Base-by-base conservation (phyloP, 2,329 filamentous ascomycete genomes). In the Clathrospora elynae region DNA sequence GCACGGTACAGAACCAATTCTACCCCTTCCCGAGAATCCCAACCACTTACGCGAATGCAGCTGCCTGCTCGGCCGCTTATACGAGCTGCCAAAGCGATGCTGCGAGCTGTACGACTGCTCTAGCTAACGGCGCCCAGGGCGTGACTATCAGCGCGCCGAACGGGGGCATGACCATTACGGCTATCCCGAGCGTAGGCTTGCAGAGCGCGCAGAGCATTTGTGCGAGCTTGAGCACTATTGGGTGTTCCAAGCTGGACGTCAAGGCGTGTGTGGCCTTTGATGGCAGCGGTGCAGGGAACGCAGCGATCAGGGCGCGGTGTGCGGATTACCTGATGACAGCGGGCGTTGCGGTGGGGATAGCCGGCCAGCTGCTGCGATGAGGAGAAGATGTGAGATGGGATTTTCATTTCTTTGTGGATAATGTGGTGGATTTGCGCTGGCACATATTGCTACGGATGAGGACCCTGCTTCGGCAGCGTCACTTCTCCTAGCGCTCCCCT, bases 1-100 rank as follows among this genome's bases (percentile, higher is more conserved):
- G 50, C 50, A 78, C 73, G n/a, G 68, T 80, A 61, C 60, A 73
- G 17, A 78, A 77, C 46, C 70, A 71, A 9, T 74, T 68, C 47
- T 82, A 75, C 49, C 77, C 78, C 12, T 81, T 80, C 50, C 61
- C 77, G 36, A 72, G 71, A 53, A 76, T 81, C 36, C 75, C 79
- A 11, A 81, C 79, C 2, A 74, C 74, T 43, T 81, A 81, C 59
- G 61, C 68, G 19, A 75, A 79, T 45, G 73, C 75, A 47, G 73
- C 70, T 36, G 70, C 72, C 25, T 82, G 79, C 64, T 76, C 77
- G 18, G 75, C 75, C 33, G 78, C 78, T 63, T 81, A 79, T 66
- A 75, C 75, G 22, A 68, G 69, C 42, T 81, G 79, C 46, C 72
- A 78, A 57, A 71, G 66, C 26, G 73, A 79, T 66, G 66, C 64